A percentile compares a stretch with the other conserved stretches of the same genome.
Conservation (phyloP, 2,329 filamentous ascomycete genomes). For the Aspergillus fumigatus region DNA sequence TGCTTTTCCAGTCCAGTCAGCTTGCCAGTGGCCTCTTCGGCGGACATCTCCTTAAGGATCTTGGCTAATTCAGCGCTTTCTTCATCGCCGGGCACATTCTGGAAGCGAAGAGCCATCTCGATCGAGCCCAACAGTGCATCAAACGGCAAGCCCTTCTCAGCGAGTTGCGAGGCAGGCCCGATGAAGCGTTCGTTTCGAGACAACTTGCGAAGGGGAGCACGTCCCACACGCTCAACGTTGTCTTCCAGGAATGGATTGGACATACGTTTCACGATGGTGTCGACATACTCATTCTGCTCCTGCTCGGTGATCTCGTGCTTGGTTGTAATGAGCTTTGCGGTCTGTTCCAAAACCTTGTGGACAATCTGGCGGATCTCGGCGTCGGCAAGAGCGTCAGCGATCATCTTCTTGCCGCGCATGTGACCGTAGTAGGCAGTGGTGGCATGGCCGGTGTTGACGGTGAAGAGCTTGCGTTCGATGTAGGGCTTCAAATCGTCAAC, state of each 20-base stretch:
- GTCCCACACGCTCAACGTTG: constrained; percentile 88
- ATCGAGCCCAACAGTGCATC: constrained; percentile 73
- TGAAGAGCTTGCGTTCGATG: constrained; percentile 99
- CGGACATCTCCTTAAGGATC: constrained; percentile 69
- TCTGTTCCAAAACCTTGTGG: constrained; percentile 75
- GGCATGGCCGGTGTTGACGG: constrained; percentile 96
- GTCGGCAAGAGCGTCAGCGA: constrained; percentile 84
- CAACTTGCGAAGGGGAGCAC: constrained; percentile 89
- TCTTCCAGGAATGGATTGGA: constrained; percentile 92
- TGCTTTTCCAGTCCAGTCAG: constrained; percentile 73
- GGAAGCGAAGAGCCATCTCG: constrained; percentile 92
- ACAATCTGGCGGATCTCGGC: constrained; percentile 75
- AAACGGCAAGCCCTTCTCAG: constrained; percentile 70
- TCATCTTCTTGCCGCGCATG: constrained; percentile 76
- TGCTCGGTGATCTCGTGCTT: constrained; percentile 75
- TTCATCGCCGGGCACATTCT: constrained; percentile 86
- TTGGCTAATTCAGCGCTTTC: constrained; percentile 82
- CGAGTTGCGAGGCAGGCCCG: constrained; percentile 82
- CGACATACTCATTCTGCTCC: constrained; percentile 80
- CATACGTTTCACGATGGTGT: constrained; percentile 88
- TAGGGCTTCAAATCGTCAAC: constrained; percentile 87
- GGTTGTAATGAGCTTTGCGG: constrained; percentile 74
- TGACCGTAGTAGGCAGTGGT: constrained; percentile 95
- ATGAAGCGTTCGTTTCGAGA: constrained; percentile 95
- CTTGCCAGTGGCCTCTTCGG: constrained; percentile 72